A percentile compares a stretch with the other conserved stretches of the same genome.
Conservation (phyloP, 2,329 filamentous ascomycete genomes). For the Orbilia blumenaviensis region DNA sequence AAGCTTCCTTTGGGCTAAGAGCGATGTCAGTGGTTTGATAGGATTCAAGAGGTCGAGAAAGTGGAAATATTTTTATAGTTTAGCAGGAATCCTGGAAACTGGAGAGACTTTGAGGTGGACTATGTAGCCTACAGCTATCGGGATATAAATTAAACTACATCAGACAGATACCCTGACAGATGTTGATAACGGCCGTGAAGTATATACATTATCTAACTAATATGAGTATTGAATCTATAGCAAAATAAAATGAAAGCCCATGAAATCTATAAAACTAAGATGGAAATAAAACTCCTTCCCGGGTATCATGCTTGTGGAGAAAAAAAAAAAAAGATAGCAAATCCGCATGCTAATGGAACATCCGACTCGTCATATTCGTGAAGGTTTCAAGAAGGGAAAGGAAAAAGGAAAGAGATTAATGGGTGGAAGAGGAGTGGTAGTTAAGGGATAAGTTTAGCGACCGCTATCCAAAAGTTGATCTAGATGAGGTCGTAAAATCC, state of each 20-base stretch:
- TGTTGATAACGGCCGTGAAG: neutral
- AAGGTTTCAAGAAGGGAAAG: neutral
- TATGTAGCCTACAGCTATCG: slow-evolving; percentile 27
- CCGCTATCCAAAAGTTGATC: neutral
- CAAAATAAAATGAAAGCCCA: neutral
- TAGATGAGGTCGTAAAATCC: slow-evolving; percentile 47
- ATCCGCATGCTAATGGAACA: neutral
- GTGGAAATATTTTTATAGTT: slow-evolving; percentile 49
- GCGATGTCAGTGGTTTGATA: slow-evolving; percentile 34
- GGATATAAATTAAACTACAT: too few relatives aligned
- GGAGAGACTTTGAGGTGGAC: slow-evolving; percentile 38
- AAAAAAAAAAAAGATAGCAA: neutral
- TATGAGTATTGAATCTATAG: neutral
- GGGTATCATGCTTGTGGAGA: slow-evolving; percentile 38
- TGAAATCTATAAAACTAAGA: slow-evolving; percentile 10
- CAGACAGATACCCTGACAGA: too few relatives aligned
- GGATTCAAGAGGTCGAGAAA: slow-evolving; percentile 49
- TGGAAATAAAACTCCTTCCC: slow-evolving; percentile 22
- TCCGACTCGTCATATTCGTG: neutral
- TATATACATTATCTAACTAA: slow-evolving; percentile 20
- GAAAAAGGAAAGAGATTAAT: neutral
- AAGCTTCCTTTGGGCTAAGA: slow-evolving; percentile 54
- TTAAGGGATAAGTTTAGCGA: neutral
- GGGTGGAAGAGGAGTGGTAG: neutral
- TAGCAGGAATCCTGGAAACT: slow-evolving; percentile 29